Base-by-base conservation (phyloP, 106 monocot species). In the Chionographis japonica region DNA sequence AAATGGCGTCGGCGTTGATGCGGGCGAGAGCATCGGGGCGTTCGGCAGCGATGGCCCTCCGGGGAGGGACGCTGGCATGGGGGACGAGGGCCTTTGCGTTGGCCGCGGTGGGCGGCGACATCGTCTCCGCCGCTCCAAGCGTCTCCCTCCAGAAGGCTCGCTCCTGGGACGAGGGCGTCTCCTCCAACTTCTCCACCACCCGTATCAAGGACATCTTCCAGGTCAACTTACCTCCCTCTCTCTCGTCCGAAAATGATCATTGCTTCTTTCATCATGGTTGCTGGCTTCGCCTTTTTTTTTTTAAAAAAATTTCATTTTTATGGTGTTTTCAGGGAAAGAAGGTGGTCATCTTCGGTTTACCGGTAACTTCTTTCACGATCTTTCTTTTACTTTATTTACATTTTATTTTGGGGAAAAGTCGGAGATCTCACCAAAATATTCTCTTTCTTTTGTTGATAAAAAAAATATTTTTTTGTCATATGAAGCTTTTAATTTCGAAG, bases 121-220 rank as follows among this genome's bases (percentile, higher is more conserved):
- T 95, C 75, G 78, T 91, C 4, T 70, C 81, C 27, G 79, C 79
- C 8, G 91, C 86, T 4, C 74, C 86, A 1, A 81, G 68, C 14
- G 95, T 86, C 3, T 68, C 88, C 14, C 91, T 95, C 38, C 95
- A 91, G 88, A 95, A 95, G 74, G 91, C 95, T 4, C 85, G 95
- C 40, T 60, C 80, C 13, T 95, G 95, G 95, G 95, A 95, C 72
- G 95, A 95, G 61, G 95, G 95, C 61, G 91, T 95, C 78, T 68
- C 86, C 56, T 86, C 95, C 67, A 81, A 91, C 4, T 95, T 95
- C 82, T 78, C 88, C 74, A 89, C 95, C 72, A 95, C 91, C 20
- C 88, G 91, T 74, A 81, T 95, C 77, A 74, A 75, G 40, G 84
- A 91, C 4, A 85, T 95, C 73, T 95, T 95, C 74, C 66, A 95